phyloP scores from a whole-genome alignment of 2,329 filamentous ascomycete species.

The Chlorencoelia australis region DNA sequence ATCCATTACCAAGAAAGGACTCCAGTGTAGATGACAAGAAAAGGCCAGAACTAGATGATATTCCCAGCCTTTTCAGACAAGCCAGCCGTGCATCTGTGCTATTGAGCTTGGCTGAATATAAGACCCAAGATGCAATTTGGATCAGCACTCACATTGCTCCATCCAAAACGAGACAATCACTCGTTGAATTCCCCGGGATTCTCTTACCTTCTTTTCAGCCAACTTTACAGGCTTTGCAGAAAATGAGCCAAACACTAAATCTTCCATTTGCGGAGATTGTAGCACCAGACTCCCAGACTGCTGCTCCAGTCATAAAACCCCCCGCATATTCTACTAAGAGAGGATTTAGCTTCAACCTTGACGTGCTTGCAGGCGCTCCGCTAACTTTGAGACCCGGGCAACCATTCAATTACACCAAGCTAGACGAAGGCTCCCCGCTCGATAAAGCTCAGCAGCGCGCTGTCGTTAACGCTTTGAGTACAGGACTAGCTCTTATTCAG shows the following conservation, averaged over 20 bases:
- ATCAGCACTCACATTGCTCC: slow-evolving; percentile 11
- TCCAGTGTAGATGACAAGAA: slow-evolving; percentile 12
- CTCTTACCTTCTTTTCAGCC: slow-evolving; percentile 48
- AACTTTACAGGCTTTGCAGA: slow-evolving; percentile 45
- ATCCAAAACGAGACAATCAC: slow-evolving; percentile 18
- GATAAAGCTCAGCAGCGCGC: slow-evolving; percentile 43
- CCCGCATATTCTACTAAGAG: slow-evolving; percentile 40
- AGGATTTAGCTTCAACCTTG: slow-evolving; percentile 41
- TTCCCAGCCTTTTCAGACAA: slow-evolving; percentile 21
- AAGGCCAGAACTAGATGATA: slow-evolving; percentile 11
- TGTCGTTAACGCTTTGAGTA: slow-evolving; percentile 41
- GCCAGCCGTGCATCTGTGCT: slow-evolving; percentile 22
- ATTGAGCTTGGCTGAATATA: slow-evolving; percentile 23
- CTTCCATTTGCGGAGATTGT: slow-evolving; percentile 42
- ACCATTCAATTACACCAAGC: slow-evolving; percentile 23
- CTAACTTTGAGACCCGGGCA: slow-evolving; percentile 23
- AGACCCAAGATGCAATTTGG: slow-evolving; percentile 15
- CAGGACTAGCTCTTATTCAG: slow-evolving; percentile 51
- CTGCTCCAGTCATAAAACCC: slow-evolving; percentile 28
- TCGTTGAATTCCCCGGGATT: slow-evolving; percentile 54
- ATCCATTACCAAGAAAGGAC: slow-evolving; percentile 16
- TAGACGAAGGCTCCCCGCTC: slow-evolving; percentile 30
- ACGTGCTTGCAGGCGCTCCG: slow-evolving; percentile 14
- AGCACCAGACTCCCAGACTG: slow-evolving; percentile 24
- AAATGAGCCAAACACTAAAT: slow-evolving; percentile 34